Evolutionary conservation across 805 yeast species (phyloP).

Genomic region (Metschnikowia sp.): DNA sequence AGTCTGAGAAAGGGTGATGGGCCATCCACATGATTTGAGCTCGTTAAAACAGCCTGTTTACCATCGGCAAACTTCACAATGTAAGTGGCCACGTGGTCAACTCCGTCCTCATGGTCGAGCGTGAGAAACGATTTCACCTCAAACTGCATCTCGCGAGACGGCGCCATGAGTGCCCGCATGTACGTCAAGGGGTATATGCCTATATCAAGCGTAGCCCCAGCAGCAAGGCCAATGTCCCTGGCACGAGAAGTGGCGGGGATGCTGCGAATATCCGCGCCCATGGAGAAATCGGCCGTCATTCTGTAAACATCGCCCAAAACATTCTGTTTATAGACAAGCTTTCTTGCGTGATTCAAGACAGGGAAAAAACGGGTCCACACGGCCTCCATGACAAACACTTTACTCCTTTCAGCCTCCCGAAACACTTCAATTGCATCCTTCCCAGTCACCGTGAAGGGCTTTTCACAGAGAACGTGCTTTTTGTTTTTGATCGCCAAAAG

Average conservation of each 20-base stretch:
- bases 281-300: conserved; percentile 39
- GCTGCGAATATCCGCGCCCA: conserved; percentile 29
- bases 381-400: conserved; percentile 54
- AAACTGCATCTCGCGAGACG: conserved; percentile 23
- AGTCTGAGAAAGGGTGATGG: conserved; percentile 29
- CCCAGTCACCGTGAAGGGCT: conserved; percentile 49
- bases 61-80: conserved; percentile 39
- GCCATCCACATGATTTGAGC: conserved; percentile 25
- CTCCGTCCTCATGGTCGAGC: conserved; percentile 33
- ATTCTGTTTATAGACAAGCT: conserved; percentile 37
- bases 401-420: conserved; percentile 41
- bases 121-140: conserved; percentile 31
- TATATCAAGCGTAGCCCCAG: conserved; percentile 55
- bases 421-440: conserved; percentile 42
- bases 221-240: conserved; percentile 46
- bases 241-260: conserved; percentile 31
- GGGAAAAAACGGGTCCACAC: conserved; percentile 59
- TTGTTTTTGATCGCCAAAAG: conserved; percentile 41
- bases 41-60: conserved; percentile 37
- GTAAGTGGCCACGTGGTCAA: conserved; percentile 40
- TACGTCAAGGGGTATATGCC: conserved; percentile 53
- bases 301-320: conserved; percentile 47
- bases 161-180: conserved; percentile 38
- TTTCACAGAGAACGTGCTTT: conserved; percentile 53
- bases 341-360: conserved; percentile 30